Evolutionary conservation across 192 early-diverging fungal species (phyloP), one percentile per base, ranked within the genome.

Genomic region (Podila clonocystis): DNA sequence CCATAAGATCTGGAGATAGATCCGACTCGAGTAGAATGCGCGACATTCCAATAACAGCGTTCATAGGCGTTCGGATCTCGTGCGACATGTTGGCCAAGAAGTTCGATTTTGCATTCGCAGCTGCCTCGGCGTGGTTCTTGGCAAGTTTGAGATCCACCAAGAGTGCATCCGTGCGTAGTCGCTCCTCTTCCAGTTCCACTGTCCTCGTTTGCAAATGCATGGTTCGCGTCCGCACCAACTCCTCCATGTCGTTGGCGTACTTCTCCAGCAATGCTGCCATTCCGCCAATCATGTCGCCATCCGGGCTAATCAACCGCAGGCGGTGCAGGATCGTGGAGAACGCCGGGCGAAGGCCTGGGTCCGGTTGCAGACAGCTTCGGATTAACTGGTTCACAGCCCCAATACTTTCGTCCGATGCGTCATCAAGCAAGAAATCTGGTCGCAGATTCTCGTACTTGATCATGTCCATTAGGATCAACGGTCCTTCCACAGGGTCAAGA

Each of bases 81-180:
- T 95, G 94, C 33, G 88, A 90, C 91, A 94, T 93, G 66, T 91
- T 94, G 17, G 94, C 93, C 58, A 95, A 83, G 83, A 95, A 94
- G 82, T 74, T 83, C 20, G 82, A 77, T 57, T 88, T 88, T 24
- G 82, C 75, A 13, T 63, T 48, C 7, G 85, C 82, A 2, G 87
- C 87, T 13, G 79, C 71, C 62, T 88, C 87, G 20, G 87, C 87
- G 7, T 73, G 67, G 34, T 88, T 84, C 62, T 86, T 88, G 33
- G 87, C 87, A 11, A 57, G 45, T n/a, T 67, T 71, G 22, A 85
- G 70, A 64, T 87, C 85, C 24, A 65, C 61, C 28, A 86, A 24
- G 4, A 86, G 67, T 19, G 63, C 68, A 11, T 86, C 65, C 0
- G 82, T 83, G 17, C 82, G 62, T 9, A 68, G 62, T 26, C 85